Conservation (phyloP, 192 early-diverging fungal genomes). For the Backusella liffmaniae region DNA sequence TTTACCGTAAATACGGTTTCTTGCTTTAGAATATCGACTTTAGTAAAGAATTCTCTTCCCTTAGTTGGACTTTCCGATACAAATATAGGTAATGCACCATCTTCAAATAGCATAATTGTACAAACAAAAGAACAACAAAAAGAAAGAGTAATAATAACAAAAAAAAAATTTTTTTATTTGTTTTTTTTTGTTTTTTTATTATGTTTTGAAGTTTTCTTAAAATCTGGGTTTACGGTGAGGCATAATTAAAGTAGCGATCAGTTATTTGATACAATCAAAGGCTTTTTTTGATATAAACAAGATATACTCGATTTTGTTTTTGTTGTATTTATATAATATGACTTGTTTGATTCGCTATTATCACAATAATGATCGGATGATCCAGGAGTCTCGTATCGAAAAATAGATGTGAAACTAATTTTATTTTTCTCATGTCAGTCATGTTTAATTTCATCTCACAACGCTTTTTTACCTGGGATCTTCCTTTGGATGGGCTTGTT, state of each 20-base stretch:
- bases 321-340: slow-evolving; percentile 3
- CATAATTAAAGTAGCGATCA: background rate
- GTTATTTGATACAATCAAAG: background rate
- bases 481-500: slow-evolving; percentile 38
- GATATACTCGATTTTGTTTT: background rate
- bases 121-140: background rate
- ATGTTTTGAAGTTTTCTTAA: background rate
- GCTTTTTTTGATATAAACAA: slow-evolving; percentile 9
- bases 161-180: slow-evolving; percentile 10
- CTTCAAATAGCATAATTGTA: slow-evolving; percentile 1
- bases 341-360: slow-evolving; percentile 11
- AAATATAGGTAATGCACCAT: background rate
- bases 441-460: background rate
- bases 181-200: slow-evolving; percentile 5
- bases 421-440: background rate
- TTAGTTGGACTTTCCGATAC: slow-evolving; percentile 5
- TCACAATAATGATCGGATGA: slow-evolving; percentile 12
- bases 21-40: background rate
- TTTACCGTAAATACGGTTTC: background rate
- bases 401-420: slow-evolving; percentile 3
- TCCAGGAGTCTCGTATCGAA: slow-evolving; percentile 5
- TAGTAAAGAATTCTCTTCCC: slow-evolving; percentile 12
- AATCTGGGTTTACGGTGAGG: background rate
- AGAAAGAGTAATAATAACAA: background rate
- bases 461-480: background rate